These are phyloP conservation scores for Senna tora DNA, from an alignment of 306 rosid species.

Conservation along the genomic window DNA sequence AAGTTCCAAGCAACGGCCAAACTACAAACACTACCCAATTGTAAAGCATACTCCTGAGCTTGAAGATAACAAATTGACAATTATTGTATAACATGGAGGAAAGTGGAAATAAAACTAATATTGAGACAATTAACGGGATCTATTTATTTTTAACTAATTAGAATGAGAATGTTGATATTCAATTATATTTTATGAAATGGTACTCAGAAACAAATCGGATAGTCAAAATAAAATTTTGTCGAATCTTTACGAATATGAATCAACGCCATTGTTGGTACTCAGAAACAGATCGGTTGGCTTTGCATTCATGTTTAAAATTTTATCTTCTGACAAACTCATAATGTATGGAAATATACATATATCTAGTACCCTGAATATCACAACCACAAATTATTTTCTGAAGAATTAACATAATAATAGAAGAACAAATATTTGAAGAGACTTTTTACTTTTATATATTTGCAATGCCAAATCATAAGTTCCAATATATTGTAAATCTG, in stretches of 20 bases:
- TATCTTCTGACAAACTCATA: constrained; percentile 4
- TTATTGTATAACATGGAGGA: background rate
- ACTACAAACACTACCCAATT: background rate
- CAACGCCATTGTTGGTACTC: background rate
- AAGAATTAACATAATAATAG: background rate
- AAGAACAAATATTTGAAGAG: too few species aligned
- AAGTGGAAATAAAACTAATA: background rate
- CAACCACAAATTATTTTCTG: constrained; percentile 2
- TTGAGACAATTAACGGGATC: background rate
- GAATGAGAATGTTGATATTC: background rate
- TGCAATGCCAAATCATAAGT: constrained; percentile 15
- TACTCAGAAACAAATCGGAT: too few species aligned
- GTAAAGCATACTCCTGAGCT: background rate
- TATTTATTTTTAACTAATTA: background rate
- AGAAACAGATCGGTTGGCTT: background rate
- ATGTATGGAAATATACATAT: background rate
- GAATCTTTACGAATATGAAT: too few species aligned
- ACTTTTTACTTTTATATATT: background rate
- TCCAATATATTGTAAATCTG: constrained; percentile 1
- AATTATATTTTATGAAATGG: background rate
- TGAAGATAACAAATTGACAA: background rate
- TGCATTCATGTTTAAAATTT: constrained; percentile 1
- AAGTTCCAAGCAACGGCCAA: background rate
- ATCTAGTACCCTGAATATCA: constrained; percentile 10
- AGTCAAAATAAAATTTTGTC: too few species aligned